A percentile compares a stretch with the other conserved stretches of the same genome.
Evolutionary conservation across 2,329 filamentous ascomycete species (phyloP).

Genomic region (Colletotrichum euphorbiae): DNA sequence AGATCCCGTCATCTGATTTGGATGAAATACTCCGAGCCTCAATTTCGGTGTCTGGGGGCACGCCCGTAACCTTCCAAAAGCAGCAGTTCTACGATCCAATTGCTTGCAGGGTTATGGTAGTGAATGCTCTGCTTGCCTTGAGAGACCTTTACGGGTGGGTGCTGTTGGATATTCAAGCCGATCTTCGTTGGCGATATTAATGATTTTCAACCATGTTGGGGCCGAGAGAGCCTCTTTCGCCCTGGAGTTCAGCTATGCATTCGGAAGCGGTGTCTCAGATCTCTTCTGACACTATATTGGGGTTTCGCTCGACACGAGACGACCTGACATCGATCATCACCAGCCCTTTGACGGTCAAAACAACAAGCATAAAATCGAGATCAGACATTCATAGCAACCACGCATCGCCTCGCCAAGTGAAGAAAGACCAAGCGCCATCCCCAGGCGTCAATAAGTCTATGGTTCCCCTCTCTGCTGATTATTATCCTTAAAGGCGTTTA

Average conservation of each 20-base stretch:
- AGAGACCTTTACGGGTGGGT: too few relatives aligned
- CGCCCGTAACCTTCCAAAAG: constrained; percentile 23
- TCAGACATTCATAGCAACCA: constrained; percentile 15
- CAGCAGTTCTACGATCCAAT: constrained; percentile 1
- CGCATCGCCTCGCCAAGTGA: not conserved
- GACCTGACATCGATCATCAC: not conserved
- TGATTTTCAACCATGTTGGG: too few relatives aligned
- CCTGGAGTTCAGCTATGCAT: not conserved
- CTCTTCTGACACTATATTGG: not conserved
- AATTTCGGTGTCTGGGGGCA: constrained; percentile 10
- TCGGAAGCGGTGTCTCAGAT: not conserved
- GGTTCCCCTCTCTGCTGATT: not conserved
- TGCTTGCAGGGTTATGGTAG: not conserved
- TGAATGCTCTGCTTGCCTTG: not conserved
- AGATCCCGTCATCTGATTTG: not conserved
- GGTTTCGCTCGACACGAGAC: not conserved
- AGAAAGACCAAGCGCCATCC: constrained; percentile 3
- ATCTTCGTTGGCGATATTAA: too few relatives aligned
- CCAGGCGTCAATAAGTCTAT: constrained; percentile 3
- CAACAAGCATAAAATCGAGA: constrained; percentile 14
- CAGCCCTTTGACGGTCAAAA: constrained; percentile 23
- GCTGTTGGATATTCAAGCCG: too few relatives aligned
- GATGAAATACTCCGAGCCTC: constrained; percentile 2
- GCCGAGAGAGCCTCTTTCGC: not conserved
- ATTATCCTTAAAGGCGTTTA: not conserved